A percentile compares a stretch with the other conserved stretches of the same genome.
Conservation (phyloP, 2,329 filamentous ascomycete genomes). For the Ploettnerulaceae sp. region DNA sequence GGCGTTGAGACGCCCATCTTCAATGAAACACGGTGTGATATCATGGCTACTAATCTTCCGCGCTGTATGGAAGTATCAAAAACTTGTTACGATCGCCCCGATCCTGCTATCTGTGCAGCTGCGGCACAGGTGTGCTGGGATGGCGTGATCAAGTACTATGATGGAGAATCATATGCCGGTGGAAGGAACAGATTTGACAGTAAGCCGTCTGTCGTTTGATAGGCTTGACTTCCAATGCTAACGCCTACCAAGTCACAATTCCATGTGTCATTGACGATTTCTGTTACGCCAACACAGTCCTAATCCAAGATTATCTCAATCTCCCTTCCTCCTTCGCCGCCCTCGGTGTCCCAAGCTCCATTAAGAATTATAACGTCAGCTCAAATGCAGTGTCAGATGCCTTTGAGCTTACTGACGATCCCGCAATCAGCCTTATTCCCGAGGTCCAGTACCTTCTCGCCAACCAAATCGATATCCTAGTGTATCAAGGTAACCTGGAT, state of each 20-base stretch:
- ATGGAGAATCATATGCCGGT: conserved; percentile 37
- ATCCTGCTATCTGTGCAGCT: conserved; percentile 39
- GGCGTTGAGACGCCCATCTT: conserved; percentile 40
- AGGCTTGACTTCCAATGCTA: neutral
- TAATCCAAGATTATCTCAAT: conserved; percentile 23
- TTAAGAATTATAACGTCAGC: conserved; percentile 45
- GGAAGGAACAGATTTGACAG: conserved; percentile 42
- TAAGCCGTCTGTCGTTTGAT: conserved; percentile 9
- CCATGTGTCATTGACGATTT: conserved; percentile 37
- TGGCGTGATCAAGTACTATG: conserved; percentile 38
- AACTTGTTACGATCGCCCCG: conserved; percentile 38
- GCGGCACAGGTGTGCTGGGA: conserved; percentile 36
- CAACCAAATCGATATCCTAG: conserved; percentile 59
- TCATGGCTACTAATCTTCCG: conserved; percentile 42
- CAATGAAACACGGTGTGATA: conserved; percentile 43
- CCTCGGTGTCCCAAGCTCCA: conserved; percentile 50
- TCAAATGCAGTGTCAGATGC: conserved; percentile 42
- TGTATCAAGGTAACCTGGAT: conserved; percentile 63
- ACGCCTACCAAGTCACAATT: conserved; percentile 30
- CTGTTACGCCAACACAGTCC: conserved; percentile 34
- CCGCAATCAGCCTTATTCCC: conserved; percentile 53
- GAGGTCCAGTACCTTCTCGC: conserved; percentile 55
- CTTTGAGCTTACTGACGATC: conserved; percentile 49
- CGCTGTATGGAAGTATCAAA: conserved; percentile 40
- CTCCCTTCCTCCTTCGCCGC: conserved; percentile 40